Evolutionary conservation across 2,329 filamentous ascomycete genomes (phyloP).

Genomic region (Septoria linicola): DNA sequence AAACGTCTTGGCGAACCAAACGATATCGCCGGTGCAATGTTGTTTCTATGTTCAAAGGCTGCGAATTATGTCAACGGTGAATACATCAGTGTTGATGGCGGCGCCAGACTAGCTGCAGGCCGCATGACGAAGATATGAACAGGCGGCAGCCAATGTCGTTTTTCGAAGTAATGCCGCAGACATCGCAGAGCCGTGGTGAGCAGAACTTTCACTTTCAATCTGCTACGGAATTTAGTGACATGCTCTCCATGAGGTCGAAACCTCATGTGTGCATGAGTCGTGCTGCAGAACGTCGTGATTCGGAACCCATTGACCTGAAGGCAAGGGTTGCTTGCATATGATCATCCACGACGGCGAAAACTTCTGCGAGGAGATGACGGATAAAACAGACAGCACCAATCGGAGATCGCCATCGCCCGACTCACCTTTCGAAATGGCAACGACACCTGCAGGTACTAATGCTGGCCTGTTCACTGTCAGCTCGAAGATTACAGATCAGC

Average conservation of each 20-base stretch:
- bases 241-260: too few species aligned
- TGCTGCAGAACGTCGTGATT: too few species aligned
- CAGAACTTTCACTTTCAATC: neutral
- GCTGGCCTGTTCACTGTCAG: slow-evolving; percentile 22
- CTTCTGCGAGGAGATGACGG: too few species aligned
- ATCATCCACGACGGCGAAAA: too few species aligned
- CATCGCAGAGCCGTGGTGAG: too few species aligned
- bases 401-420: neutral
- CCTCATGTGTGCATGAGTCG: too few species aligned
- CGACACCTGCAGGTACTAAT: slow-evolving; percentile 5
- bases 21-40: slow-evolving; percentile 73
- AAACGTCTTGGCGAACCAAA: slow-evolving; percentile 66
- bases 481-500: slow-evolving; percentile 17
- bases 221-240: too few species aligned
- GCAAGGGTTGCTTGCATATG: too few species aligned
- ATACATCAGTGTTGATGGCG: slow-evolving; percentile 68
- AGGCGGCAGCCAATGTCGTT: too few species aligned
- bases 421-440: slow-evolving; percentile 11
- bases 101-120: slow-evolving; percentile 37
- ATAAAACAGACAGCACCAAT: too few species aligned
- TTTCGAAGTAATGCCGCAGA: too few species aligned
- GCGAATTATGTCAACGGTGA: slow-evolving; percentile 70
- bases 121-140: slow-evolving; percentile 30
- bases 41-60: slow-evolving; percentile 68
- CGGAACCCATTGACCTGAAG: too few species aligned